These are phyloP conservation scores for Calocera viscosa DNA, from an alignment of 768 basidiomycete genomes.

Conservation along the genomic window DNA sequence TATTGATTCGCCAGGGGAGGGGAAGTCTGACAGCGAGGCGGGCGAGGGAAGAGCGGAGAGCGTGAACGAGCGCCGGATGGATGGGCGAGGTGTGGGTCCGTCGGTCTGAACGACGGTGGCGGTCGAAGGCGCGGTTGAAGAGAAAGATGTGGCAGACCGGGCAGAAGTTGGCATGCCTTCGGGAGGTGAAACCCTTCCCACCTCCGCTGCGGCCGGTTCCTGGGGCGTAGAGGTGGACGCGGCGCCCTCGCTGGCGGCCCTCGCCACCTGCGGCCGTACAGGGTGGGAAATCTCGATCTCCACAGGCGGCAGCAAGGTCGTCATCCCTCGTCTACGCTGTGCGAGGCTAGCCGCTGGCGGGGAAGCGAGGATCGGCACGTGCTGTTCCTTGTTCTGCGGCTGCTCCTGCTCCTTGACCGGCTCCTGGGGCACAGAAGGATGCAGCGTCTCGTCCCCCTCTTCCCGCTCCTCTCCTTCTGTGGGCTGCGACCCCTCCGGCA, in stretches of 20 bases:
- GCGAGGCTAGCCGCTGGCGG: background rate
- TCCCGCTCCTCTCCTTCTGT: background rate
- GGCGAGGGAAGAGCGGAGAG: background rate
- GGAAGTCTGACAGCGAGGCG: background rate
- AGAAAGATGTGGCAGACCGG: background rate
- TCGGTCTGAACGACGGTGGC: background rate
- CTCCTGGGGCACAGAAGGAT: background rate
- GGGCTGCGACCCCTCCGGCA: background rate
- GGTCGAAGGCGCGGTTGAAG: background rate
- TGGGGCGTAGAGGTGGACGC: background rate
- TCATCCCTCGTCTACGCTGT: constrained; percentile 1
- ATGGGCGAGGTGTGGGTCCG: background rate
- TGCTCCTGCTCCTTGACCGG: background rate
- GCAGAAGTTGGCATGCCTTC: background rate
- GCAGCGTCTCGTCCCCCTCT: background rate
- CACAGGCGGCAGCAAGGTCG: background rate
- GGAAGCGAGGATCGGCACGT: constrained; percentile 2
- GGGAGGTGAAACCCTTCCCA: background rate
- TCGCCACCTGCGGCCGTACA: background rate
- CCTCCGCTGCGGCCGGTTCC: background rate
- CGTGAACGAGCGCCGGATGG: background rate
- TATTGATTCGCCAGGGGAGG: no score
- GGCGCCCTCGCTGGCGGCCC: background rate
- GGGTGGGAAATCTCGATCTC: background rate
- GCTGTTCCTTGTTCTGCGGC: background rate